These are phyloP conservation scores for Copromyces sp. DNA, from an alignment of 495 filamentous ascomycete species.

Conservation along the genomic window DNA sequence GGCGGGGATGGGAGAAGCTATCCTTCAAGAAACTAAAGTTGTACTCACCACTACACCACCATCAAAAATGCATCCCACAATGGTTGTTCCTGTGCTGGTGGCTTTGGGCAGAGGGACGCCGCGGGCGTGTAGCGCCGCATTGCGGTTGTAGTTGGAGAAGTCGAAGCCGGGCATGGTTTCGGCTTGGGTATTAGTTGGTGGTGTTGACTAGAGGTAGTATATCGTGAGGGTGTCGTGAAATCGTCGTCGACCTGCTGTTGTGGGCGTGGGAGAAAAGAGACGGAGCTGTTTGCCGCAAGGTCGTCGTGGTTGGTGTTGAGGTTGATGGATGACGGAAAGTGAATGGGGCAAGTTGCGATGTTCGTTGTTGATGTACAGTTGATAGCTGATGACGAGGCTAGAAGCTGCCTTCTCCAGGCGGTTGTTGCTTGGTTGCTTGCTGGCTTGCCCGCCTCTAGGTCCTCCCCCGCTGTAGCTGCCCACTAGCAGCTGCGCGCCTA, in stretches of 20 bases:
- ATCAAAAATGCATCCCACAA: constrained; percentile 95
- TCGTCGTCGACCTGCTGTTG: background rate
- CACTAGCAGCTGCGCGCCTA: background rate
- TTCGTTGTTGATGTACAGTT: constrained; percentile 7
- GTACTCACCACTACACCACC: constrained; percentile 81
- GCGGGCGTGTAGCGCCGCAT: constrained; percentile 84
- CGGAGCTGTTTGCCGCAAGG: background rate
- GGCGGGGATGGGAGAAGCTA: background rate
- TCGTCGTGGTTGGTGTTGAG: background rate
- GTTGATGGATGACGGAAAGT: background rate
- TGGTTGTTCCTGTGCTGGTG: constrained; percentile 97
- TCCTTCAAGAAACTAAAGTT: too few relatives aligned
- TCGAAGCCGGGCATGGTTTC: constrained; percentile 85
- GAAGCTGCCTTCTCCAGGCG: constrained; percentile 25
- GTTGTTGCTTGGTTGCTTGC: background rate
- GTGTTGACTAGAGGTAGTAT: background rate
- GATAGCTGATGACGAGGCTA: constrained; percentile 33
- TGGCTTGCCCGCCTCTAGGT: background rate
- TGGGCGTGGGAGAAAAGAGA: background rate
- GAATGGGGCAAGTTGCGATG: background rate
- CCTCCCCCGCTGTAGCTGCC: background rate
- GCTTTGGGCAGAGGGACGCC: constrained; percentile 93
- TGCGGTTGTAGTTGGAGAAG: constrained; percentile 99
- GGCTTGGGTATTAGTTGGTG: constrained; percentile 1
- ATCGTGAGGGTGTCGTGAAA: background rate